Base-by-base conservation (phyloP, 495 filamentous ascomycete genomes). In the Chaetomium tenue region DNA sequence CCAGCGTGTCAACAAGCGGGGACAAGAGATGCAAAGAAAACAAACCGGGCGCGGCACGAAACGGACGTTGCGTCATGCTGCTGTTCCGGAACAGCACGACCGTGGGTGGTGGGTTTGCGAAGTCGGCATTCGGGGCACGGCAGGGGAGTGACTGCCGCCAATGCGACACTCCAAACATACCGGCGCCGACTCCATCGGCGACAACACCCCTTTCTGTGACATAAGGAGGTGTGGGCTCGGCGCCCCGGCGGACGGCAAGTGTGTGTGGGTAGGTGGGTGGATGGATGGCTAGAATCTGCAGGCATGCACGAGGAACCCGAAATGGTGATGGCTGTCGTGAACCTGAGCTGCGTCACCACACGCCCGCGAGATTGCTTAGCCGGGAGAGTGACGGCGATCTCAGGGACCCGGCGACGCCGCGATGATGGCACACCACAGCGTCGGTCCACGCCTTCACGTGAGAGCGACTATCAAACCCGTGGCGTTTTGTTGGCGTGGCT, bases 81-180 rank as follows among this genome's bases (percentile, higher is more conserved):
- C 8, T 33, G 54, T 1, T 12, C 37, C 33, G 54, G 26, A 37
- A 23, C 18, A n/a, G 20, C 20, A 18, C 6, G 28, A 15, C 15
- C 20, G 33, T 23, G 28, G 28, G n/a, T n/a, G 2, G 39, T 4
- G 40, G 39, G n/a, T 26, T 30, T 59, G 42, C 42, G 26, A 48
- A n/a, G 57, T 28, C 57, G 57, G 57, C 37, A 37, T 8, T 37
- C 33, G 33, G 33, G 33, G 33, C 33, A 28, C 39, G 55, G 37
- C 57, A 48, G 46, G 30, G 57, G 33, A 47, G 8, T 5, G 40
- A 47, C 40, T 48, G 57, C 57, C 40, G 57, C 57, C 57, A n/a
- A 48, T 59, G 57, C 40, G 22, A 59, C 42, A 13, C 42, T 33
- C 42, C 42, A 16, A 46, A 15, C 46, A n/a, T 50, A 20, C 46